Evolutionary conservation across 371 early-diverging fungal species (phyloP).

Genomic region (Mucor plumbeus): DNA sequence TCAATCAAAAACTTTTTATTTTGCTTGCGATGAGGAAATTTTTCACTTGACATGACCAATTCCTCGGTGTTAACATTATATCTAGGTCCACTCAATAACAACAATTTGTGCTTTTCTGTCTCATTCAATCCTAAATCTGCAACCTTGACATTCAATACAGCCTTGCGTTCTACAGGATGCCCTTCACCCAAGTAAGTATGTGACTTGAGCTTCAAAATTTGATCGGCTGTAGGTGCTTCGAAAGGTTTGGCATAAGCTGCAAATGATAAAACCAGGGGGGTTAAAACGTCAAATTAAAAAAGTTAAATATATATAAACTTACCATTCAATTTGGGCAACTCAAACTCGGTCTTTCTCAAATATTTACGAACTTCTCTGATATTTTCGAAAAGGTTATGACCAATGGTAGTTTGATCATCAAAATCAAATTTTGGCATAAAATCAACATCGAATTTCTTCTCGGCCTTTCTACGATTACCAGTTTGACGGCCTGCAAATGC

Average conservation of each 20-base stretch:
- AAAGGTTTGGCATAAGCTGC: constrained; percentile 65
- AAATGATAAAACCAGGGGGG: constrained; percentile 11
- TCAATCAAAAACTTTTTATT: constrained; percentile 73
- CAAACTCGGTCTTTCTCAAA: constrained; percentile 67
- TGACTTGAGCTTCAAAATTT: constrained; percentile 65
- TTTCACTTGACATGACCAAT: constrained; percentile 66
- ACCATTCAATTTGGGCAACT: constrained; percentile 70
- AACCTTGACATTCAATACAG: constrained; percentile 62
- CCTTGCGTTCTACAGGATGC: constrained; percentile 66
- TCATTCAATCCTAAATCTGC: constrained; percentile 54
- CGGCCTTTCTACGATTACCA: constrained; percentile 43
- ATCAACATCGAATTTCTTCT: constrained; percentile 55
- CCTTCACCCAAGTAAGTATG: constrained; percentile 66
- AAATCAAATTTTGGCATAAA: constrained; percentile 63
- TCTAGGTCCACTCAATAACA: constrained; percentile 64
- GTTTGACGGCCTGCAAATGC: constrained; percentile 45
- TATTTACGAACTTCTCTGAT: constrained; percentile 68
- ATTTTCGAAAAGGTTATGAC: constrained; percentile 60
- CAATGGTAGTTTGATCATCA: constrained; percentile 65
- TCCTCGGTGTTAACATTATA: constrained; percentile 58
- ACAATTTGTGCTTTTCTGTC: constrained; percentile 61
- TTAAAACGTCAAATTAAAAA: not conserved
- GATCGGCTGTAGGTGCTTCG: constrained; percentile 53
- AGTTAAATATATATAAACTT: constrained; percentile 15
- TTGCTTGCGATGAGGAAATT: constrained; percentile 67